Conservation (phyloP, 1,284 basidiomycete genomes). For the Ustilago sp. region DNA sequence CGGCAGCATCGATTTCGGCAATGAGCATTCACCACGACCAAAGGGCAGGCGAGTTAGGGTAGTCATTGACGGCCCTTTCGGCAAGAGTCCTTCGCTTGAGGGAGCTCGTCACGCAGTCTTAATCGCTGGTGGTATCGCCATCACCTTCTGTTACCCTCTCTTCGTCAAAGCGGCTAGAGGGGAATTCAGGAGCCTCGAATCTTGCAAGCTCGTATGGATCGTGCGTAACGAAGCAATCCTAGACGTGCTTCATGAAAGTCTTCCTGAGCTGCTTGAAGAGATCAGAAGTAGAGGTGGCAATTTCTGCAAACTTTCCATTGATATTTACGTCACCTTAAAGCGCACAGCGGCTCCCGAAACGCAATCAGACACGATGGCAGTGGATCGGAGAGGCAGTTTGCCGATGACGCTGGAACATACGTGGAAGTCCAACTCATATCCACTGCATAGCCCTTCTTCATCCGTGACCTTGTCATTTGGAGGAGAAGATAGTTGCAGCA, state of each 20-base stretch:
- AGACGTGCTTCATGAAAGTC: slow-evolving; percentile 18
- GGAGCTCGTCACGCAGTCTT: slow-evolving; percentile 17
- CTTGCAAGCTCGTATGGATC: slow-evolving; percentile 42
- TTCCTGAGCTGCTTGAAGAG: slow-evolving; percentile 20
- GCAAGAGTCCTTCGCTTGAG: slow-evolving; percentile 12
- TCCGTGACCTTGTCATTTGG: slow-evolving; percentile 4
- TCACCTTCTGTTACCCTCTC: slow-evolving; percentile 45
- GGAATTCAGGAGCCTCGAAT: slow-evolving; percentile 12
- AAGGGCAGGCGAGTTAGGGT: slow-evolving; percentile 25
- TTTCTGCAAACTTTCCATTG: slow-evolving; percentile 20
- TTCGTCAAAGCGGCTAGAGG: slow-evolving; percentile 26
- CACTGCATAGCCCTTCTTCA: slow-evolving; percentile 6
- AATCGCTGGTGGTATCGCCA: slow-evolving; percentile 48
- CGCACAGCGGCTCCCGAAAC: background rate
- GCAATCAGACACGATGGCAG: background rate
- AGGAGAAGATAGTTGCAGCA: background rate
- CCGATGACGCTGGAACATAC: slow-evolving; percentile 1
- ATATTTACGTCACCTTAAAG: slow-evolving; percentile 24
- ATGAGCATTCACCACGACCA: background rate
- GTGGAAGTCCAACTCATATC: background rate
- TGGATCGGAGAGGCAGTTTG: background rate
- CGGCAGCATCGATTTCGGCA: background rate
- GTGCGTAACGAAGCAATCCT: slow-evolving; percentile 26
- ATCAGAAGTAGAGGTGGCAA: slow-evolving; percentile 3
- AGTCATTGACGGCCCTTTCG: slow-evolving; percentile 49